Evolutionary conservation across 1,284 basidiomycete genomes (phyloP).

Genomic region (Marasmius tenuissimus): DNA sequence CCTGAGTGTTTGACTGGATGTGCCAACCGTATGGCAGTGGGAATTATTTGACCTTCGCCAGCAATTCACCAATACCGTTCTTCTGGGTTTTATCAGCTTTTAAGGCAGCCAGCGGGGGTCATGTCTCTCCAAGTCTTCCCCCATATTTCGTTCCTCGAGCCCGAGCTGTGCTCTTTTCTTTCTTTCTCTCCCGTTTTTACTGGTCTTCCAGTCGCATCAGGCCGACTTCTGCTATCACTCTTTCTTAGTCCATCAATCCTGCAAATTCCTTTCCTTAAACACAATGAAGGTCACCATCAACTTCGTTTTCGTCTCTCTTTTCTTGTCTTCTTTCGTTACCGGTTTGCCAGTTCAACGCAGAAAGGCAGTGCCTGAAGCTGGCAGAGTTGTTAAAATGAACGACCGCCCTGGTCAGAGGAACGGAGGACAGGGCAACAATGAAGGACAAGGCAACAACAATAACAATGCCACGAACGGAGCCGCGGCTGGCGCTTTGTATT

Average conservation of each 20-base stretch:
- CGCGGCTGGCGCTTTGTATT: not conserved
- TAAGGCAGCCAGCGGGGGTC: not conserved
- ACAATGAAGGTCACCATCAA: constrained; percentile 6
- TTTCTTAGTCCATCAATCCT: too few species aligned
- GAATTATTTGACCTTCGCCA: not conserved
- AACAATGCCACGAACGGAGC: not conserved
- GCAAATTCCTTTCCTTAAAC: not conserved
- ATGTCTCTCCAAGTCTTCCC: not conserved
- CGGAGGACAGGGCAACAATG: too few species aligned
- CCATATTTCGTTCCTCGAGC: not conserved
- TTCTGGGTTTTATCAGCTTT: not conserved
- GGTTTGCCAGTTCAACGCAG: constrained; percentile 3
- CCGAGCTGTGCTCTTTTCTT: not conserved
- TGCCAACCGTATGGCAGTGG: not conserved
- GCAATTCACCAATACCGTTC: not conserved
- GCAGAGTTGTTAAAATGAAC: not conserved
- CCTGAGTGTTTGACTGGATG: too few species aligned
- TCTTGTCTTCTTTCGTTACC: not conserved
- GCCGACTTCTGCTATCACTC: not conserved
- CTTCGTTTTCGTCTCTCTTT: constrained; percentile 3
- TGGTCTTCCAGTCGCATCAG: not conserved
- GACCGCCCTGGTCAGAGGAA: not conserved
- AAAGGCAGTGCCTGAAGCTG: not conserved
- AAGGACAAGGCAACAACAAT: not conserved
- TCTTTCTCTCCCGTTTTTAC: not conserved